Conservation (phyloP, 148 eudicot species). For the Talinum fruticosum region DNA sequence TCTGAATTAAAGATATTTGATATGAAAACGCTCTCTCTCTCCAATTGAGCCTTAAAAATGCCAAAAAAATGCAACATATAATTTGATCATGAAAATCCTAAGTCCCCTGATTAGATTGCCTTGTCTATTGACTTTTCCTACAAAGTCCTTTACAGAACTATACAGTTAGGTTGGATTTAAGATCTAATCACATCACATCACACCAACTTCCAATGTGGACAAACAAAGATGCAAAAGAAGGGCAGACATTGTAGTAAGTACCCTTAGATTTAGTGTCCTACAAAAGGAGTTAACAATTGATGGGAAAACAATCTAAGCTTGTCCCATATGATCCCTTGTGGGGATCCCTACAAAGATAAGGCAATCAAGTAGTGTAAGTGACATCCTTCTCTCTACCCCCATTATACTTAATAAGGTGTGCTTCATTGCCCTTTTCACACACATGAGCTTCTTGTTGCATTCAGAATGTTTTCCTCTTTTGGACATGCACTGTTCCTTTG, state of each 20-base stretch:
- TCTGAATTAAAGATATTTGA: no score
- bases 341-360: constrained; percentile 6
- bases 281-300: constrained; percentile 4
- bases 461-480: background rate
- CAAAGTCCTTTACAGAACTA: no score
- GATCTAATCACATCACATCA: no score
- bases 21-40: no score
- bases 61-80: no score
- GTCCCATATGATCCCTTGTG: constrained; percentile 2
- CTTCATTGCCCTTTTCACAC: background rate
- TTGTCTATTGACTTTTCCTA: no score
- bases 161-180: background rate
- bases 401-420: background rate
- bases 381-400: constrained; percentile 1
- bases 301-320: background rate
- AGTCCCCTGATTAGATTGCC: no score
- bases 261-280: background rate
- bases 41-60: no score
- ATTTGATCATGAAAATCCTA: no score
- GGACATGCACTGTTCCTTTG: background rate
- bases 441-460: background rate
- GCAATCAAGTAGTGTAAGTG: background rate
- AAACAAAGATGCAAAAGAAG: background rate
- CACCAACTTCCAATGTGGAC: background rate
- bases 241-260: background rate